Evolutionary conservation across 2,329 filamentous ascomycete genomes (phyloP).

Genomic region (Trichoderma brevicompactum): DNA sequence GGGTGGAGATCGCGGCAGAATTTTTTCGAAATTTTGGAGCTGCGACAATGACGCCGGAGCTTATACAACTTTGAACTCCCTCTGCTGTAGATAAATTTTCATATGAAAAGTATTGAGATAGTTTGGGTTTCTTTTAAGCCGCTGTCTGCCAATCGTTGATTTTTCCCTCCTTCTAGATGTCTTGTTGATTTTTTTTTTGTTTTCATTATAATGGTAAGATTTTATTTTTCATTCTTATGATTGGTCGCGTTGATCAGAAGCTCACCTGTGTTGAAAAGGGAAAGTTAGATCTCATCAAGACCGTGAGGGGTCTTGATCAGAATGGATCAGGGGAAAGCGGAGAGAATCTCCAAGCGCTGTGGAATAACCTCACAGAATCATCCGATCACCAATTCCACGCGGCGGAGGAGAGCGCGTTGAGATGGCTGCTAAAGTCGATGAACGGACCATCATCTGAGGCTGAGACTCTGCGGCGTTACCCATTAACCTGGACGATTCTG

Average conservation of each 20-base stretch:
- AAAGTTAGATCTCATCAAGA: conserved; percentile 52
- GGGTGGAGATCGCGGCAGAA: conserved; percentile 49
- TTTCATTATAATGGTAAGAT: conserved; percentile 15
- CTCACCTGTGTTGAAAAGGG: conserved; percentile 35
- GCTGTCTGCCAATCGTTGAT: not conserved
- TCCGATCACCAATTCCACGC: conserved; percentile 53
- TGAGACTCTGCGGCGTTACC: conserved; percentile 59
- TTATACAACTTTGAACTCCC: conserved; percentile 1
- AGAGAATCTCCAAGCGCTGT: conserved; percentile 55
- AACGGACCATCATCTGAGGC: conserved; percentile 51
- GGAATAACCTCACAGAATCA: conserved; percentile 52
- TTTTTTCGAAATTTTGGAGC: conserved; percentile 48
- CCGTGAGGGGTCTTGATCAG: conserved; percentile 60
- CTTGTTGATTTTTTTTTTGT: not conserved
- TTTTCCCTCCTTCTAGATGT: conserved; percentile 16
- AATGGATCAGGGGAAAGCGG: conserved; percentile 49
- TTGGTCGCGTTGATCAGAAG: conserved; percentile 14
- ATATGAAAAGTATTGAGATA: conserved; percentile 8
- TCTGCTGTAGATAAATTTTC: conserved; percentile 9
- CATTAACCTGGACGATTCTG: conserved; percentile 65
- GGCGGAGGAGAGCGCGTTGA: conserved; percentile 61
- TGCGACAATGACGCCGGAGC: conserved; percentile 2
- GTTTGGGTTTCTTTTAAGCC: not conserved
- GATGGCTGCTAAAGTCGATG: conserved; percentile 68
- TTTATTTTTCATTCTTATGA: not conserved